Evolutionary conservation across 2,329 filamentous ascomycete genomes (phyloP), one percentile per base, ranked within the genome.

Genomic region (Xylariaceae sp.): DNA sequence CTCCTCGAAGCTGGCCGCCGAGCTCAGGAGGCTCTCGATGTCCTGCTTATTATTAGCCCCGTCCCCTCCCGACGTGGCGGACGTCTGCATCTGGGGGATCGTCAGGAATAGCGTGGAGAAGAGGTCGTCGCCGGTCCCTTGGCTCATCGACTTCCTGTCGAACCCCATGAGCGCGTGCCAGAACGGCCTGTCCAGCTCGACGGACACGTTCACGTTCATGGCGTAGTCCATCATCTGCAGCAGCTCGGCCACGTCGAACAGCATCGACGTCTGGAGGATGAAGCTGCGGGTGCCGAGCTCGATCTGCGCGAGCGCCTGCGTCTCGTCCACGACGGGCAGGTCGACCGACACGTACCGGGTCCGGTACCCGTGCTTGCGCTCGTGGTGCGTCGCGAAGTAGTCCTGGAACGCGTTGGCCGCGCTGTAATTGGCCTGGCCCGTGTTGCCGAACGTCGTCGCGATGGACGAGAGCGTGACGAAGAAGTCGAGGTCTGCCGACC

Each of bases 381-480:
- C 30, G 9, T 38, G 36, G 4, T 39, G 23, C 14, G 37, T 44
- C 15, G 45, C 47, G 11, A 47, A 52, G 5, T 41, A 43, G 29
- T 52, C 47, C 29, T 41, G 43, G 45, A 46, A 49, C 9, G 41
- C 43, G 43, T 50, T 53, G 12, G 34, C 34, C 15, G 37, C 48
- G 13, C 44, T 45, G 28, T 52, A 49, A 16, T 45, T 48, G 9
- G 38, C 43, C 19, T 47, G 41, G 11, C 40, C 44, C 7, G 38
- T 32, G 4, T 43, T 29, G 4, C 50, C 50, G 9, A 41, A 33
- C 5, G 29, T 18, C 30, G 21, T 42, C 15, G 34, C 24, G 2
- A 44, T 17, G 3, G 53, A 54, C 1, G 48, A 53, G 12, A 54
- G 34, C 31, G 43, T 44, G 24, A 55, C 16, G 38, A 54, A 53